Evolutionary conservation across 1,139 yeast genomes (phyloP), one percentile per base, ranked within the genome.

Genomic region (Groenewaldozyma sp.): DNA sequence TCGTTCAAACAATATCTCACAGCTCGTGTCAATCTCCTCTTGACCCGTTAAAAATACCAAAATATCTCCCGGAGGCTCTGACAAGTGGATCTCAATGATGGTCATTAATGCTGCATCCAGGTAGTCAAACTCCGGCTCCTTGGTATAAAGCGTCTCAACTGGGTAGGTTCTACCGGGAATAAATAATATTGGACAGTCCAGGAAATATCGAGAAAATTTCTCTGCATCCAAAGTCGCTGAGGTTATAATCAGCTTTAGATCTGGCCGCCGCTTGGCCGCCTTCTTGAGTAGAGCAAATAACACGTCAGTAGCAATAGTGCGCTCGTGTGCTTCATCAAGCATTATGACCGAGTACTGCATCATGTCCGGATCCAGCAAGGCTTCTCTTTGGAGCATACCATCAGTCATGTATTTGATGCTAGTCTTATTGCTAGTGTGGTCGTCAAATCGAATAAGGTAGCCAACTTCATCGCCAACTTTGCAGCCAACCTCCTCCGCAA

Each of bases 281-380:
- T 79, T 70, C 51, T 87, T 82, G 46, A 91, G 62, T 35, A 91
- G 63, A 0, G 94, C 94, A 68, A 91, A 87, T 27, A 91, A 63
- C 3, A 91, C 83, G 67, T 91, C 98, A 0, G 97, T 91, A 0
- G 96, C 83, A 34, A 91, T 76, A 0, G 97, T 88, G 53, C 98
- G 71, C 60, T 91, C 98, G 60, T 91, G 98, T 0, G 96, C 96
- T 60, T 87, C 97, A 63, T 87, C 97, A 40, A 87, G 65, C 87
- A 87, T 82, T 13, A 87, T 79, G 1, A 82, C 91, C 0, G 94
- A 77, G 55, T 88, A 87, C 46, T 67, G 73, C 19, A 71, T 68
- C 80, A 87, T 71, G 24, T 67, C 62, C 0, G 93, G 86, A 56
- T 88, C 96, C 27, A 70, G 57, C 36, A 87, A 63, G 0, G 93